Evolutionary conservation across 768 basidiomycete genomes (phyloP).

Genomic region (Fibroporia radiculosa): DNA sequence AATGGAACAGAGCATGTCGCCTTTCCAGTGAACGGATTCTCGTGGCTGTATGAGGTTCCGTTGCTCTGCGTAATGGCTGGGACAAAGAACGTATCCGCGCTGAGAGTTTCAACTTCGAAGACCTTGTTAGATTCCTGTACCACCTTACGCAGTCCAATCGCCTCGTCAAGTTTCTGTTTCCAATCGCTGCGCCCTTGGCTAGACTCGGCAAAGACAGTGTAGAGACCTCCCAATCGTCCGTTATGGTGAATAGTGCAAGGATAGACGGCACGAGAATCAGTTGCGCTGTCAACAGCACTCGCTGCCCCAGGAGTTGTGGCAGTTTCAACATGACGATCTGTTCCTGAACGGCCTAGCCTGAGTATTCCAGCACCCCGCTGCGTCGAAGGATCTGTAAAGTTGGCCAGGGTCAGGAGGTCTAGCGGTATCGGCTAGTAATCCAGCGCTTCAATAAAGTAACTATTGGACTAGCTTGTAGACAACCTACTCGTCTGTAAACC

Average conservation of each 20-base stretch:
- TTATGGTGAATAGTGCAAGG: conserved; percentile 88
- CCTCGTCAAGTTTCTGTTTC: conserved; percentile 86
- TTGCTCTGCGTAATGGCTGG: conserved; percentile 49
- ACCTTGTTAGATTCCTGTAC: conserved; percentile 93
- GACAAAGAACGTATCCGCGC: conserved; percentile 80
- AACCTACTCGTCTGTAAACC: conserved; percentile 69
- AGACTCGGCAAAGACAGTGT: conserved; percentile 83
- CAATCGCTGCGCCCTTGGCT: conserved; percentile 72
- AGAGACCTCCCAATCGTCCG: conserved; percentile 79
- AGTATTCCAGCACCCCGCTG: conserved; percentile 70
- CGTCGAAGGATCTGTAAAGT: conserved; percentile 73
- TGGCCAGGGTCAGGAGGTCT: conserved; percentile 79
- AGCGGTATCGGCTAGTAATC: conserved; percentile 79
- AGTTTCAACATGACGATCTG: conserved; percentile 22
- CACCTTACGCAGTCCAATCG: conserved; percentile 73
- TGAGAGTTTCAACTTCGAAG: conserved; percentile 88
- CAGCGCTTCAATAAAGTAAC: background rate
- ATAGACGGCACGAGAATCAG: conserved; percentile 71
- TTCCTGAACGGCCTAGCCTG: conserved; percentile 46
- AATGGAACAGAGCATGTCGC: conserved; percentile 96
- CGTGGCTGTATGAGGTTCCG: conserved; percentile 54
- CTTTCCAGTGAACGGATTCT: conserved; percentile 67
- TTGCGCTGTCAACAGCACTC: conserved; percentile 31
- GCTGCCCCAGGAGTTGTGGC: conserved; percentile 20
- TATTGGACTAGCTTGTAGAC: background rate